phyloP scores from a whole-genome alignment of 2,329 filamentous ascomycete species.

The Colletotrichum truncatum region DNA sequence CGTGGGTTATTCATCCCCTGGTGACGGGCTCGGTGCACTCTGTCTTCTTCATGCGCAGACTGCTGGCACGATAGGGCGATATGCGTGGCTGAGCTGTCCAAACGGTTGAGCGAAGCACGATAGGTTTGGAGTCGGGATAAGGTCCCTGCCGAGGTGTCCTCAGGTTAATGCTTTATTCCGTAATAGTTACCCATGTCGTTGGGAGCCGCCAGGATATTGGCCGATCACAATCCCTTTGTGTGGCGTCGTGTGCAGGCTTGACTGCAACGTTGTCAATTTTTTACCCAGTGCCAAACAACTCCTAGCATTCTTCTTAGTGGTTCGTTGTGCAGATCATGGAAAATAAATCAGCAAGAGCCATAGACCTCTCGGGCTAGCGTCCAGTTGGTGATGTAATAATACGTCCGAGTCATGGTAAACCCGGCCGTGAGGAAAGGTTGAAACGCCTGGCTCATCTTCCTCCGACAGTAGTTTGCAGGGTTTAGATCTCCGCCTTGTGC shows the following conservation, averaged over 20 bases:
- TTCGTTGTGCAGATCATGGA: conserved; percentile 6
- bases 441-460: conserved; percentile 25
- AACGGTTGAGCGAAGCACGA: not conserved
- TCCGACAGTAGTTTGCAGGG: conserved; percentile 27
- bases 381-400: conserved; percentile 10
- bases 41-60: conserved; percentile 37
- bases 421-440: conserved; percentile 12
- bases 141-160: conserved; percentile 1
- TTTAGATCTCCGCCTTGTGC: conserved; percentile 2
- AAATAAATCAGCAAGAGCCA: not conserved
- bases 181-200: conserved; percentile 14
- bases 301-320: not conserved
- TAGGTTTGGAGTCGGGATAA: conserved; percentile 18
- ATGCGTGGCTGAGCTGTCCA: not conserved
- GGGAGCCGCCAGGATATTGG: not conserved
- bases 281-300: not conserved
- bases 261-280: not conserved
- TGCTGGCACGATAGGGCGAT: conserved; percentile 2
- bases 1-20: conserved; percentile 41
- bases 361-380: not conserved
- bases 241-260: conserved; percentile 2
- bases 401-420: conserved; percentile 3
- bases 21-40: conserved; percentile 38
- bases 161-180: conserved; percentile 16
- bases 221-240: not conserved